A percentile compares a stretch with the other conserved stretches of the same genome.
Conservation (phyloP, 305 asterid species). For the Fraxinus greggii region DNA sequence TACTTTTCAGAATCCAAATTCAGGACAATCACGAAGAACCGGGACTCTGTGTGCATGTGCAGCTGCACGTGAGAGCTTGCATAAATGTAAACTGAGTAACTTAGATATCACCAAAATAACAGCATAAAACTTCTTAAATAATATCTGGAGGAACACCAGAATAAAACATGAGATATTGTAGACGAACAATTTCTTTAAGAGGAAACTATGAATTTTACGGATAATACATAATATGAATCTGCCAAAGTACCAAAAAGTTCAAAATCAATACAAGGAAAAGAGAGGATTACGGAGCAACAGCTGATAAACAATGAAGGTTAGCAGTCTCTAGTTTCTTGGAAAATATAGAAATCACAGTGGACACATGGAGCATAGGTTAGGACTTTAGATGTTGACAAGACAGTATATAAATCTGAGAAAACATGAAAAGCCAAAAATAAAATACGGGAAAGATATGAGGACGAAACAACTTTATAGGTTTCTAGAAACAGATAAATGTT, state of each 20-base stretch:
- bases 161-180: not conserved
- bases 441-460: not conserved
- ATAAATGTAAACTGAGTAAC: not conserved
- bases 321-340: not conserved
- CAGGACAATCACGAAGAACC: not conserved
- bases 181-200: not conserved
- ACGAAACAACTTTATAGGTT: not conserved
- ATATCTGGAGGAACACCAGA: not conserved
- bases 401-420: not conserved
- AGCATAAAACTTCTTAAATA: not conserved
- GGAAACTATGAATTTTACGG: not conserved
- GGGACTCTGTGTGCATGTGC: not conserved
- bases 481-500: not conserved
- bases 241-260: not conserved
- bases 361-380: not conserved
- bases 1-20: not conserved
- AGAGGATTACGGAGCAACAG: not conserved
- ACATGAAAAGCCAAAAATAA: not conserved
- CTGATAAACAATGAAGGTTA: not conserved
- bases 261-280: not conserved
- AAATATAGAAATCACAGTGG: not conserved
- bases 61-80: not conserved
- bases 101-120: not conserved
- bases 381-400: not conserved
- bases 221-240: not conserved